These are phyloP conservation scores for Sisymbrium irio DNA, from an alignment of 345 rosid genomes.

Conservation along the genomic window DNA sequence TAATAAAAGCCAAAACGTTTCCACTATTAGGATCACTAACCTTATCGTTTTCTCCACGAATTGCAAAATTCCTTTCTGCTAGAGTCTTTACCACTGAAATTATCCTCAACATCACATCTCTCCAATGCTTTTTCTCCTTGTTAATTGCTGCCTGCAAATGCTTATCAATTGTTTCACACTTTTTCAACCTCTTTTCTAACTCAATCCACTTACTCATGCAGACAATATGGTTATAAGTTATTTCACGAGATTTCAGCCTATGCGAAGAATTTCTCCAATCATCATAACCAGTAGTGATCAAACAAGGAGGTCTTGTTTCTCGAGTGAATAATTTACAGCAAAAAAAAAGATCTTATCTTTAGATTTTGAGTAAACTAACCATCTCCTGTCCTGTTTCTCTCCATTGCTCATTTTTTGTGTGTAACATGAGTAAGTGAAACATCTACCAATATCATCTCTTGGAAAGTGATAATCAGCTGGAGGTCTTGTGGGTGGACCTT, in stretches of 20 bases:
- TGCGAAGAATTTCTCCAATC: slow-evolving; percentile 8
- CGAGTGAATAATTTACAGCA: background rate
- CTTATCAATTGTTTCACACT: background rate
- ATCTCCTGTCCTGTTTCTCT: background rate
- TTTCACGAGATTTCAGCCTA: background rate
- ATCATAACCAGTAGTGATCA: background rate
- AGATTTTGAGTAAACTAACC: slow-evolving; percentile 8
- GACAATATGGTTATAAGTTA: background rate
- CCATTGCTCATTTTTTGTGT: background rate
- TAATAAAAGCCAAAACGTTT: background rate
- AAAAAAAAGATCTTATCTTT: slow-evolving; percentile 9
- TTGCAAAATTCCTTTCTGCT: background rate
- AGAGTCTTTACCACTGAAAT: background rate
- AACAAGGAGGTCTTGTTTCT: background rate
- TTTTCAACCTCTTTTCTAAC: background rate
- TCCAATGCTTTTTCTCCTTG: slow-evolving; percentile 1
- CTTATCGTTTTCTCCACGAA: background rate
- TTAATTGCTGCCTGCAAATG: background rate
- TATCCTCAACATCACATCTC: slow-evolving; percentile 3
- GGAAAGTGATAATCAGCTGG: background rate
- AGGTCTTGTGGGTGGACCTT: background rate
- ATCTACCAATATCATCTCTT: too few species aligned
- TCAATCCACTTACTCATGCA: background rate
- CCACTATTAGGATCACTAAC: background rate
- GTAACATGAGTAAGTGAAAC: background rate